These are phyloP conservation scores for Parastagonospora nodorum DNA, from an alignment of 2,329 filamentous ascomycete species.

Conservation along the genomic window DNA sequence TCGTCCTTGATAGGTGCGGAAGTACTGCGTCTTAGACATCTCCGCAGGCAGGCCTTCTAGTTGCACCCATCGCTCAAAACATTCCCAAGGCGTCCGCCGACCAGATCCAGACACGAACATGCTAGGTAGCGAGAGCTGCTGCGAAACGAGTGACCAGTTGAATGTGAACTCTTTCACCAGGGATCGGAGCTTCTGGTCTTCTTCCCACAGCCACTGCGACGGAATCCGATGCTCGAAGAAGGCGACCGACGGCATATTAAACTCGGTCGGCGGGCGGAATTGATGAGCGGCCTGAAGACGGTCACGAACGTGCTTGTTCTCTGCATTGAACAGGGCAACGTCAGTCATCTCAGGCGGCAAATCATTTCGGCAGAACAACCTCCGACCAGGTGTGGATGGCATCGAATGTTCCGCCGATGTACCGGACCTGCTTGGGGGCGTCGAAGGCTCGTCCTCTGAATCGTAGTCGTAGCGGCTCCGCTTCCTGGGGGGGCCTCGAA, in stretches of 20 bases:
- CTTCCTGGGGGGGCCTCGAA: constrained; percentile 70
- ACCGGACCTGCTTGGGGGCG: constrained; percentile 44
- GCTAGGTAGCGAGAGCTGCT: constrained; percentile 74
- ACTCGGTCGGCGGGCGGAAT: constrained; percentile 90
- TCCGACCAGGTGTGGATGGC: constrained; percentile 46
- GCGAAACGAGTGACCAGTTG: constrained; percentile 95
- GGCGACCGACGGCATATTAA: constrained; percentile 83
- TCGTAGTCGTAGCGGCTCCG: constrained; percentile 82
- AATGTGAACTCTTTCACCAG: constrained; percentile 93
- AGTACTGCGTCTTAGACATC: constrained; percentile 95
- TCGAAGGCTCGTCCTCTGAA: constrained; percentile 66
- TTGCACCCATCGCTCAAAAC: constrained; percentile 95
- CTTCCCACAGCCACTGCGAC: constrained; percentile 88
- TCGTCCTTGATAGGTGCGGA: constrained; percentile 72
- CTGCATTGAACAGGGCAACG: constrained; percentile 86
- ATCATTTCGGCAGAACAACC: constrained; percentile 50
- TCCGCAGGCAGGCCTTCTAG: constrained; percentile 89
- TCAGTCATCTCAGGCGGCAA: constrained; percentile 72
- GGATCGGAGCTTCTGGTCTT: constrained; percentile 86
- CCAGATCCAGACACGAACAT: constrained; percentile 84
- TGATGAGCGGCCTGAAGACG: constrained; percentile 88
- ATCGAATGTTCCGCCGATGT: constrained; percentile 50
- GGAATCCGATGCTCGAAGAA: constrained; percentile 88
- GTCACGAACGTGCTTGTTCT: constrained; percentile 88
- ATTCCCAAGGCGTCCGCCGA: constrained; percentile 94